Evolutionary conservation across 768 basidiomycete species (phyloP).

Genomic region (Hericium erinaceus): DNA sequence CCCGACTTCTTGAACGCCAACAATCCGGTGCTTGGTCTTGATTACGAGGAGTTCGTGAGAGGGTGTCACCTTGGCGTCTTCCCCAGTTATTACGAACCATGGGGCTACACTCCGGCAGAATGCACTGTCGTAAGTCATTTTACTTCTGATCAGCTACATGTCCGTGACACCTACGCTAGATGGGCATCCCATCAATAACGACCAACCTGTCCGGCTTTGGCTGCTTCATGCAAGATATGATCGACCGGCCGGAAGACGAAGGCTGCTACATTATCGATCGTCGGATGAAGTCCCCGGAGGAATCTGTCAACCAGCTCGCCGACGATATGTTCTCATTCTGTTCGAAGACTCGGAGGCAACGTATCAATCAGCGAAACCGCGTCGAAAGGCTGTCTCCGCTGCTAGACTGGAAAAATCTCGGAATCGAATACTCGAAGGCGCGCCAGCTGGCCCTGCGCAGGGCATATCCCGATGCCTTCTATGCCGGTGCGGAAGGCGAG

Average conservation of each 20-base stretch:
- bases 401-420: constrained; percentile 97
- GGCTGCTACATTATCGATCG: constrained; percentile 97
- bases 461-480: constrained; percentile 93
- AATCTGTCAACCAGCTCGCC: constrained; percentile 79
- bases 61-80: constrained; percentile 98
- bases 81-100: constrained; percentile 95
- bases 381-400: constrained; percentile 90
- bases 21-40: constrained; percentile 93
- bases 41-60: constrained; percentile 98
- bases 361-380: constrained; percentile 97
- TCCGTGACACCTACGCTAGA: constrained; percentile 33
- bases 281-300: constrained; percentile 81
- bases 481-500: constrained; percentile 48
- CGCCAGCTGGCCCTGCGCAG: constrained; percentile 84
- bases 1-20: constrained; percentile 97
- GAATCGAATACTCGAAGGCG: constrained; percentile 94
- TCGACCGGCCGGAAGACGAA: constrained; percentile 90
- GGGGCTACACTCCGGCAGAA: constrained; percentile 96
- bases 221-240: constrained; percentile 97
- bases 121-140: constrained; percentile 80
- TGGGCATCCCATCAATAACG: constrained; percentile 97
- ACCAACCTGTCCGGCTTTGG: constrained; percentile 98
- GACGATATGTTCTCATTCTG: constrained; percentile 68
- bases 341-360: constrained; percentile 83
- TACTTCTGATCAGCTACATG: not conserved